Base-by-base conservation (phyloP, 768 basidiomycete species). In the Xerocomus brunneocitrinus region DNA sequence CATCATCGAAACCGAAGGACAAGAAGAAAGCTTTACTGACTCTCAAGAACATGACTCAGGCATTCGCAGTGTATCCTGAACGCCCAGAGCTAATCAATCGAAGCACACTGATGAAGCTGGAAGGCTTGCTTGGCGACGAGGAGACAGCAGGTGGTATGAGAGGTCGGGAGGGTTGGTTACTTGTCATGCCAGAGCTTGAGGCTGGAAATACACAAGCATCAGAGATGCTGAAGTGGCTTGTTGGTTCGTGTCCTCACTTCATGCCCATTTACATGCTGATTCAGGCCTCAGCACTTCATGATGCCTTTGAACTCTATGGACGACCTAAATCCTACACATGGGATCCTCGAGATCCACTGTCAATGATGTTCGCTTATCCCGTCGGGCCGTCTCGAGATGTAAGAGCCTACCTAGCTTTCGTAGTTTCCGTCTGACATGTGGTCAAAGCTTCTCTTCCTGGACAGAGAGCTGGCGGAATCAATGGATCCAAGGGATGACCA, bases 1-100 rank as follows among this genome's bases (percentile, higher is more conserved):
- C 71, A 1, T 81, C 83, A 4, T 75, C 77, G 13, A 91, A 87
- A 70, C 78, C 80, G 6, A 90, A 86, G 64, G 89, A 91, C 61
- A 82, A 75, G 69, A 91, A 82, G 71, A 83, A 79, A 59, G 69
- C 90, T 0, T 63, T 92, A 4, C 69, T 95, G 56, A 87, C 87
- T 0, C 71, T 95, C 53, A 76, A 71, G 31, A 71, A 82, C 39
- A 76, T 94, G 49, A 81, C 85, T 0, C 91, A 97, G 71, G 91
- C 87, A 16, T 97, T 94, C 65, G 91, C 91, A 3, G 91, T 99
- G 8, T 99, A 94, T 67, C 95, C 95, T 2, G 95, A 98, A 66
- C 81, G 91, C n/a, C 90, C 91, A 9, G 91, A 93, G 60, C 73
- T 97, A 58, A 94, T 98, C 70, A 86, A 79, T 57, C 77, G 83